Percentiles rank a stretch among this genome's conserved stretches.
These are phyloP conservation scores for Chenopodium berlandieri DNA, from an alignment of 148 eudicot genomes.

Conservation along the genomic window DNA sequence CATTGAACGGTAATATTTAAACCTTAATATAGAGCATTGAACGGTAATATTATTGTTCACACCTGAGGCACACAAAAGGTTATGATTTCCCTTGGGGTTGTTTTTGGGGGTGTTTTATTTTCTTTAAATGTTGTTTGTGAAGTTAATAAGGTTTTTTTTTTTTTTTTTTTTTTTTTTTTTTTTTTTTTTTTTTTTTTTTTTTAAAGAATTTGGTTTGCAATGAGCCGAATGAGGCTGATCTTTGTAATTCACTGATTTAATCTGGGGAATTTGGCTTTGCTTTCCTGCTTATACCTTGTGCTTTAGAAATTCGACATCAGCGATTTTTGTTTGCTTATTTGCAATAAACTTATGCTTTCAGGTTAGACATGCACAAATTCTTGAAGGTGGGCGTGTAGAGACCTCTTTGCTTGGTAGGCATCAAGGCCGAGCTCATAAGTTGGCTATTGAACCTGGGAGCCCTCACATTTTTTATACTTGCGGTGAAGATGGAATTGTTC, in stretches of 20 bases:
- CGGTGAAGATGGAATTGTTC: conserved; percentile 92
- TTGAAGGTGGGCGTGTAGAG: conserved; percentile 58
- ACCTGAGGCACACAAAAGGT: no score
- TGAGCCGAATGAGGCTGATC: neutral
- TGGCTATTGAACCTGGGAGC: conserved; percentile 94
- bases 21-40: no score
- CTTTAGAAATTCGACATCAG: neutral
- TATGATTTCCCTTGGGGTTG: neutral
- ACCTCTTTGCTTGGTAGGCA: conserved; percentile 66
- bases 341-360: conserved; percentile 21
- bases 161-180: neutral
- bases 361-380: conserved; percentile 80
- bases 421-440: conserved; percentile 74
- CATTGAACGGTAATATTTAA: no score
- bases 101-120: neutral
- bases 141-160: neutral
- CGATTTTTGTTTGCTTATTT: conserved; percentile 4
- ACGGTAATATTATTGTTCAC: no score
- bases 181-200: neutral
- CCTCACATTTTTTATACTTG: conserved; percentile 84
- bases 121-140: neutral
- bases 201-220: neutral
- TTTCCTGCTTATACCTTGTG: neutral
- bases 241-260: neutral
- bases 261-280: neutral